Base-by-base conservation (phyloP, 768 basidiomycete genomes). In the Solioccasus polychromus region DNA sequence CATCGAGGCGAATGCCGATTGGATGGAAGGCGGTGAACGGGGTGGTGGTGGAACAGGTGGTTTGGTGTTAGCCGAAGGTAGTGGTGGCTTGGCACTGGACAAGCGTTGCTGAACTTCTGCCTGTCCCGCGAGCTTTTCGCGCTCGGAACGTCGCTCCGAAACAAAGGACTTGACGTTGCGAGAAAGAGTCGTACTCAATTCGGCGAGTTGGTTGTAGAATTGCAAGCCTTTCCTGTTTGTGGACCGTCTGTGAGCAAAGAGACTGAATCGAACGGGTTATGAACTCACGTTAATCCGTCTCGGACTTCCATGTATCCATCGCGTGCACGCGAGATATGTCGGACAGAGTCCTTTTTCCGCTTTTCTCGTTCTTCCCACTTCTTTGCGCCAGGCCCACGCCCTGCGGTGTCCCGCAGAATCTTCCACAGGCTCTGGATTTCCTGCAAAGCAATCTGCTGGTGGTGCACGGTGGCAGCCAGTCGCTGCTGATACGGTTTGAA, bases 401-500 rank as follows among this genome's bases (percentile, higher is more conserved):
- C 85, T 34, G 83, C 83, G 11, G 80, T 71, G 29, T 88, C 84
- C 42, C 78, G 83, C 19, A 97, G 74, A 8, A 69, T 68, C 45
- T 85, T 85, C 82, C 89, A 92, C 10, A 87, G 63, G n/a, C 71
- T 64, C 10, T 79, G 73, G 8, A 96, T 70, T 52, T 96, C 92
- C 48, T 90, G 77, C 19, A 98, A 57, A 2, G 81, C 75, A 8
- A 74, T 64, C 43, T 86, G 79, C 53, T 96, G 90, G 25, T 87
- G 83, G 45, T 83, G 81, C 0, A 92, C 77, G 0, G 92, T 91
- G 3, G 85, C 77, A 5, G 79, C 70, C 2, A 98, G 70, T 0
- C 92, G 82, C 32, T 87, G 82, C 58, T 96, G 92, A 59, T 89
- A 93, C 0, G 93, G 91, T 18, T 81, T 76, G 72, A 97, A 98